Percentiles rank a stretch among this genome's conserved stretches.
These are phyloP conservation scores for Melanogaster broomeanus DNA, from an alignment of 768 basidiomycete genomes.

Conservation along the genomic window DNA sequence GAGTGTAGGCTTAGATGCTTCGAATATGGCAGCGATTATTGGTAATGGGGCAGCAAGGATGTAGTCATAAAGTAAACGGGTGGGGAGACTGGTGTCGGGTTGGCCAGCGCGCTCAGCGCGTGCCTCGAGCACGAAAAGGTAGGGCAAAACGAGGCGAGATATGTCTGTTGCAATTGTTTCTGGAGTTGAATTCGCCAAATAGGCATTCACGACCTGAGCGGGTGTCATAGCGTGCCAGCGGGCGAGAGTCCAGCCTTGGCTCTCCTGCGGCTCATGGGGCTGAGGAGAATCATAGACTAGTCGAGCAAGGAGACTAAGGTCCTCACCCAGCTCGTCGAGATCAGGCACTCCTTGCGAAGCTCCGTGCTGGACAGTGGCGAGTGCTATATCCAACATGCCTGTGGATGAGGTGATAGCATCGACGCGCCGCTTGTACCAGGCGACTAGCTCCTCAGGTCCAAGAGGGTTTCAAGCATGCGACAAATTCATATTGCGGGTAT, in stretches of 20 bases:
- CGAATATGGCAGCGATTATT: constrained; percentile 75
- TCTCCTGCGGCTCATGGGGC: constrained; percentile 37
- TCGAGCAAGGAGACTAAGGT: constrained; percentile 82
- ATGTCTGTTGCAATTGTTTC: constrained; percentile 69
- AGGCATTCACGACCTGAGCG: constrained; percentile 66
- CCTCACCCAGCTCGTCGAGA: constrained; percentile 88
- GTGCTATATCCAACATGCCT: constrained; percentile 78
- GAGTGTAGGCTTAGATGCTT: constrained; percentile 89
- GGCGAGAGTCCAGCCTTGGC: constrained; percentile 74
- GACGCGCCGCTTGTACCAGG: constrained; percentile 78
- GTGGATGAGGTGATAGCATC: constrained; percentile 59
- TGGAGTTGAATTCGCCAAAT: constrained; percentile 72
- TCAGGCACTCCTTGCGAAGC: constrained; percentile 76
- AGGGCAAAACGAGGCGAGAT: constrained; percentile 80
- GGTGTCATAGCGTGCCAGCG: constrained; percentile 74
- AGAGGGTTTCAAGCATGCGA: constrained; percentile 8
- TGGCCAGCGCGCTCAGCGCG: constrained; percentile 78
- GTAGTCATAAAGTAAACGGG: constrained; percentile 69
- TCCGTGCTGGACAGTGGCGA: constrained; percentile 82
- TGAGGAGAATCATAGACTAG: constrained; percentile 82
- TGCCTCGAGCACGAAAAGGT: constrained; percentile 89
- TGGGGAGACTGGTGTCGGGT: constrained; percentile 67
- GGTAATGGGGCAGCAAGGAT: constrained; percentile 68
- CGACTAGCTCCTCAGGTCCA: constrained; percentile 43
- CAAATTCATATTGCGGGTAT: constrained; percentile 7